phyloP scores from a whole-genome alignment of 208 protist species.

The Trypanosoma scelopori region DNA sequence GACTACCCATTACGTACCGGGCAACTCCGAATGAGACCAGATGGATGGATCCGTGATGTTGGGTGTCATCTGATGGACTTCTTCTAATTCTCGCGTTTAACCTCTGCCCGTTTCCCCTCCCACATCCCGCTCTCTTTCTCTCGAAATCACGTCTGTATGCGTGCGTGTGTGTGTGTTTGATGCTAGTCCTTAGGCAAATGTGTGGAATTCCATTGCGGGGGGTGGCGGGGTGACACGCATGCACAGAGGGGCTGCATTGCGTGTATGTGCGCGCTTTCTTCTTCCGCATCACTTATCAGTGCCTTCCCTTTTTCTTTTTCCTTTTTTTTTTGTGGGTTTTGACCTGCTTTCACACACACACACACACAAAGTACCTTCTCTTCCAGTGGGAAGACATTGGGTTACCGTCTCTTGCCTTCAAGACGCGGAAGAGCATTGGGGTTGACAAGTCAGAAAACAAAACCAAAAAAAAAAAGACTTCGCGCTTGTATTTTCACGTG shows the following conservation, averaged over 20 bases:
- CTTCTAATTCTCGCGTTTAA: conserved; percentile 8
- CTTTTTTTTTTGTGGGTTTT: no score
- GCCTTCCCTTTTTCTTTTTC: no score
- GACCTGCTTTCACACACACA: no score
- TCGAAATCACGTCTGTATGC: not conserved
- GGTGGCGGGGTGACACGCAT: no score
- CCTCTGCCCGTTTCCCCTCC: not conserved
- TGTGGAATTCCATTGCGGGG: not conserved
- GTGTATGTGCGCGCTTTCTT: not conserved
- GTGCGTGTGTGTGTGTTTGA: not conserved
- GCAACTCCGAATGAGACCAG: conserved; percentile 29
- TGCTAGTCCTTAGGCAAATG: not conserved
- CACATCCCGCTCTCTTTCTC: no score
- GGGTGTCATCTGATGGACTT: conserved; percentile 3
- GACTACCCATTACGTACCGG: conserved; percentile 66
- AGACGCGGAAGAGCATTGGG: no score
- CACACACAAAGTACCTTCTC: no score
- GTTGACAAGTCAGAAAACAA: no score
- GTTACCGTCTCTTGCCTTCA: no score
- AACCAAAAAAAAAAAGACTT: not conserved
- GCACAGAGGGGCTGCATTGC: not conserved
- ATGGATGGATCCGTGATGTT: conserved; percentile 24
- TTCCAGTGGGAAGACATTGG: no score
- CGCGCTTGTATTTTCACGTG: not conserved
- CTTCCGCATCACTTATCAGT: not conserved